These are phyloP conservation scores for Phytophthora macrochlamydospora DNA, from an alignment of 352 stramenopile genomes.

Conservation along the genomic window DNA sequence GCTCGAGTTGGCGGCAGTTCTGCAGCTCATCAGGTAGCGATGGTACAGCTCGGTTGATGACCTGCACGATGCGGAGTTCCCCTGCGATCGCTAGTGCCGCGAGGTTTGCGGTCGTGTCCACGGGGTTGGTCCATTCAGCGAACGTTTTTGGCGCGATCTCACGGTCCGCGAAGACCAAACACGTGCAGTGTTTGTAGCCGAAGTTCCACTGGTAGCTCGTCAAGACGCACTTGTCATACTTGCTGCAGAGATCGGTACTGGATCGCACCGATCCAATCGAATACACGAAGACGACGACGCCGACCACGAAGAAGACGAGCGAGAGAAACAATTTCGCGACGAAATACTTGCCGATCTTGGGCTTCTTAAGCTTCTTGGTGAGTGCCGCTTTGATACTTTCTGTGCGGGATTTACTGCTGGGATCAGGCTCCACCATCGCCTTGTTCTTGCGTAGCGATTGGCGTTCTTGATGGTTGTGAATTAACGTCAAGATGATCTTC, in stretches of 20 bases:
- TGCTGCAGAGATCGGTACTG: constrained; percentile 32
- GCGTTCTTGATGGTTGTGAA: constrained; percentile 35
- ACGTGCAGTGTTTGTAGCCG: constrained; percentile 34
- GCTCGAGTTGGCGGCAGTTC: constrained; percentile 37
- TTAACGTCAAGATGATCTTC: constrained; percentile 44
- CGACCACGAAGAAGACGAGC: constrained; percentile 32
- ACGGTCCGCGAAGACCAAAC: constrained; percentile 48
- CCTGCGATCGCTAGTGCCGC: constrained; percentile 33
- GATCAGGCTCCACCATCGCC: constrained; percentile 5
- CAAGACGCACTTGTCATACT: constrained; percentile 42
- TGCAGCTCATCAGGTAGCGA: constrained; percentile 38
- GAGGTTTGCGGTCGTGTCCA: constrained; percentile 38
- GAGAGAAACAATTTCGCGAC: constrained; percentile 36
- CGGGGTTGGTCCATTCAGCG: constrained; percentile 44
- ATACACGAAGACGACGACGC: constrained; percentile 32
- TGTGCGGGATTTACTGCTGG: neutral
- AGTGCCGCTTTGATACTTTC: constrained; percentile 12
- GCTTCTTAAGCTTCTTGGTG: constrained; percentile 12
- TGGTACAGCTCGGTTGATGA: constrained; percentile 51
- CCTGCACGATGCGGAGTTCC: constrained; percentile 48
- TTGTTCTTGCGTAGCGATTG: constrained; percentile 17
- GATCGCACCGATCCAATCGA: constrained; percentile 36
- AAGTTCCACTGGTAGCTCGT: constrained; percentile 52
- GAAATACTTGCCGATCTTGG: constrained; percentile 19
- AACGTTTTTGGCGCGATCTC: constrained; percentile 32